Evolutionary conservation across 441 rosid genomes (phyloP), one percentile per base, ranked within the genome.

Genomic region (Syzygium malaccense): DNA sequence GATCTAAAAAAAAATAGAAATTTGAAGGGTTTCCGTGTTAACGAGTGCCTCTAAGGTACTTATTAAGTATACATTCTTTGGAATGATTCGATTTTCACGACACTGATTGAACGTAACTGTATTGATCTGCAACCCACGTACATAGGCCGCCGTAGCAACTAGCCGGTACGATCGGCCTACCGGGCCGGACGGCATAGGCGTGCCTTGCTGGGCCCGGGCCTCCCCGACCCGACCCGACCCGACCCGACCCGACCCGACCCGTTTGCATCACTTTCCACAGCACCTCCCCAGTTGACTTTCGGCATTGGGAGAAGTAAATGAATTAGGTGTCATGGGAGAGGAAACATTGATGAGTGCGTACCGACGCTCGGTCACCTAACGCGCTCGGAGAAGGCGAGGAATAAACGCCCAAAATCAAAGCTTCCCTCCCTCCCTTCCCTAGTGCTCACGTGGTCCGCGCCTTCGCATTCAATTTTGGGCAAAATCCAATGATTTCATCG

Each of bases 151-250:
- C 78, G 17, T 33, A 33, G 79, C 18, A 66, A 66, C 79, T 68
- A 68, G 14, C 13, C 2, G 6, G 55, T 11, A 33, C 1, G 14
- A 33, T 7, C 8, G 2, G 20, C 0, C 0, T 20, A 33, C 0
- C 37, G 28, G 15, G 48, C 6, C 26, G 2, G 14, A 66, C 25
- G 0, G 2, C 32, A 13, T 25, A 18, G 13, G 13, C 5, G 20
- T 2, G 7, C 25, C 25, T 17, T 8, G 14, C 25, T 13, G 28
- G 4, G 12, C 26, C 26, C 60, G 12, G 12, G 19, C 55, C 15
- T 14, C 14, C 41, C 23, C 6, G 75, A 1, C 78, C 26, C 48
- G 26, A 37, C 0, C 14, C 26, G 7, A n/a, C n/a, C n/a, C n/a
- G n/a, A n/a, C n/a, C n/a, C n/a, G n/a, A n/a, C 41, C 23, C 6